Evolutionary conservation across 1,284 basidiomycete species (phyloP).

Genomic region (Ceratobasidium sp.): DNA sequence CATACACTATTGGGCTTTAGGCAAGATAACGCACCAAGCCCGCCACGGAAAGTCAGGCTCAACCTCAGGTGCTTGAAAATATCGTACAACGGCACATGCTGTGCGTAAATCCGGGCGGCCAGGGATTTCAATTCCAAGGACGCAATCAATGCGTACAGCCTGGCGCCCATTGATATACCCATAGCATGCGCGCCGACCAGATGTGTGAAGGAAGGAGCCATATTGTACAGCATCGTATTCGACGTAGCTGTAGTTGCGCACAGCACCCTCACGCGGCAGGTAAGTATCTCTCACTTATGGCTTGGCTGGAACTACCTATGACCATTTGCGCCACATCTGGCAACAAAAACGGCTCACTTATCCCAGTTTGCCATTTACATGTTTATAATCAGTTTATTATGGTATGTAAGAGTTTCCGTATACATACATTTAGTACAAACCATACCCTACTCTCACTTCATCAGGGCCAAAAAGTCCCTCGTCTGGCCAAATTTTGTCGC

Average conservation of each 20-base stretch:
- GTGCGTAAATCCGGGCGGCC: not conserved
- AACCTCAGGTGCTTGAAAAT: not conserved
- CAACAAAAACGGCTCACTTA: too few relatives aligned
- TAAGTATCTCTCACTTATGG: too few relatives aligned
- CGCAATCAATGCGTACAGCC: not conserved
- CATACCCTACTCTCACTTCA: not conserved
- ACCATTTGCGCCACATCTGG: too few relatives aligned
- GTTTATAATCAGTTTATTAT: too few relatives aligned
- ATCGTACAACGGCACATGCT: not conserved
- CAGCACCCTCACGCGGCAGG: not conserved
- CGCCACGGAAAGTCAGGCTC: constrained; percentile 3
- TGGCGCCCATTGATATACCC: not conserved
- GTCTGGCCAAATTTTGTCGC: not conserved
- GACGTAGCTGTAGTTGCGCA: constrained; percentile 3
- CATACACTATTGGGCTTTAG: too few relatives aligned
- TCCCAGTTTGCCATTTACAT: too few relatives aligned
- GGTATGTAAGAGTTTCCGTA: too few relatives aligned
- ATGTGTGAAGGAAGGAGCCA: not conserved
- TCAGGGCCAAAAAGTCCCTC: constrained; percentile 11
- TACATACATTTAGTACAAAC: too few relatives aligned
- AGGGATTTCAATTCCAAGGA: not conserved
- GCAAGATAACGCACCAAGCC: not conserved
- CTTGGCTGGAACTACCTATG: too few relatives aligned
- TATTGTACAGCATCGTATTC: not conserved
- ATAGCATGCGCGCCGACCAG: not conserved